Conservation (phyloP, 2,329 filamentous ascomycete species). For the Lachnellula cervina region DNA sequence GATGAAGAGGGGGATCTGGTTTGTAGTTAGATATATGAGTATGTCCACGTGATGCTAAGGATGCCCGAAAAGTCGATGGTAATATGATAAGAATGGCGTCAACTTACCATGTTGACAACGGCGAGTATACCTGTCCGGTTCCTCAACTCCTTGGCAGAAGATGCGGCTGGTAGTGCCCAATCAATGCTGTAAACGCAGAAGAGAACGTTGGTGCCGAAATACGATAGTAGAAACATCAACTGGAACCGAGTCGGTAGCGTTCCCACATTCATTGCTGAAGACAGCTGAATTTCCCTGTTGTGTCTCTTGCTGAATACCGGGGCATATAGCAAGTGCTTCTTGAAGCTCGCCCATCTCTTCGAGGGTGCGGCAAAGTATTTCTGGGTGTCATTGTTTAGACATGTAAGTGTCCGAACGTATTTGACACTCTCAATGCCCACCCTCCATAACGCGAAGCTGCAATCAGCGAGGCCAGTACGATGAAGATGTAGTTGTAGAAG, state of each 20-base stretch:
- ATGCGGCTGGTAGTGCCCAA: constrained; percentile 44
- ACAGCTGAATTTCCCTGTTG: constrained; percentile 68
- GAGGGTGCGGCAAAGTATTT: constrained; percentile 67
- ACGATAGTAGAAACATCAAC: constrained; percentile 60
- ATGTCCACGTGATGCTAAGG: constrained; percentile 7
- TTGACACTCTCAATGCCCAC: constrained; percentile 54
- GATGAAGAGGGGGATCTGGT: constrained; percentile 61
- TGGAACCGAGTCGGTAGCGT: constrained; percentile 79
- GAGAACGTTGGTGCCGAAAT: constrained; percentile 67
- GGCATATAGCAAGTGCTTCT: constrained; percentile 63
- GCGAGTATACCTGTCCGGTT: constrained; percentile 67
- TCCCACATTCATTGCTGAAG: constrained; percentile 63
- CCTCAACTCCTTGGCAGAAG: constrained; percentile 48
- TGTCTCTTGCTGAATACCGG: constrained; percentile 71
- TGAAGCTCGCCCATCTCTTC: constrained; percentile 52
- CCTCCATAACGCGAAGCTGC: constrained; percentile 63
- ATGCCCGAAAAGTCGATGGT: not conserved
- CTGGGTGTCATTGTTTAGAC: constrained; percentile 74
- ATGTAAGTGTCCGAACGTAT: constrained; percentile 69
- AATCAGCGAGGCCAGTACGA: constrained; percentile 60
- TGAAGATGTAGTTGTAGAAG: constrained; percentile 56
- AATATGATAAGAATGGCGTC: not conserved
- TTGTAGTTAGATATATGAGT: constrained; percentile 4
- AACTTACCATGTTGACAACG: constrained; percentile 66
- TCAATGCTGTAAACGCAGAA: constrained; percentile 69